Evolutionary conservation across 148 eudicot genomes (phyloP), one percentile per base, ranked within the genome.

Genomic region (Hydrangea macrophylla): DNA sequence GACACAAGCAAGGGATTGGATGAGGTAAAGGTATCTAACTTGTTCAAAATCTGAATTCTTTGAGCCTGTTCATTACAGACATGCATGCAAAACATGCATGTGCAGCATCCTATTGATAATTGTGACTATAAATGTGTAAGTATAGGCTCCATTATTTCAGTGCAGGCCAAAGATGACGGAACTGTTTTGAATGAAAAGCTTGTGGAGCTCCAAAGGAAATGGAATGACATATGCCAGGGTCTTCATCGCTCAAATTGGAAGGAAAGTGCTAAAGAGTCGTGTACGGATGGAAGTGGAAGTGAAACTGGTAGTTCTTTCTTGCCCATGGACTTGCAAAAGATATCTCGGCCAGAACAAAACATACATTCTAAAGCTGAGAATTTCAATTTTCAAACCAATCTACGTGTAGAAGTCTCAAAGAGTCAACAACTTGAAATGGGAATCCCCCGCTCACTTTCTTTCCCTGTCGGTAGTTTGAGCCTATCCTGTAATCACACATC

Each of bases 101-200:
- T 17, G 8, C 31, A 40, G n/a, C 57, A 36, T 74, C 60, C 40
- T n/a, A 24, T 39, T 7, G 31, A 25, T 64, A 45, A 7, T 55
- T 9, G 42, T 23, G 24, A 31, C 59, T 67, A 64, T 60, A 27
- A 56, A 58, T 64, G 69, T 57, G 15, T 80, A 74, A 82, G 65
- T 75, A 75, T 79, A 61, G 59, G 55, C 35, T 75, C 75, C 71
- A 62, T 77, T 73, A 77, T 74, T 79, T 67, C 86, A 81, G 83
- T 84, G 91, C 99, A 94, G 99, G 86, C 83, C 80, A 81, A 79
- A 64, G 85, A 82, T 65, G 86, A 78, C 56, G 78, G 60, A 44
- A 31, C 70, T 51, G 39, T 75, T 64, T 67, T 79, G 32, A 79
- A 75, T 71, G 86, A 83, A 17, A 81, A 74, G 55, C 68, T 79